Evolutionary conservation across 208 protist species (phyloP).

Genomic region (Wallacemonas sp.): DNA sequence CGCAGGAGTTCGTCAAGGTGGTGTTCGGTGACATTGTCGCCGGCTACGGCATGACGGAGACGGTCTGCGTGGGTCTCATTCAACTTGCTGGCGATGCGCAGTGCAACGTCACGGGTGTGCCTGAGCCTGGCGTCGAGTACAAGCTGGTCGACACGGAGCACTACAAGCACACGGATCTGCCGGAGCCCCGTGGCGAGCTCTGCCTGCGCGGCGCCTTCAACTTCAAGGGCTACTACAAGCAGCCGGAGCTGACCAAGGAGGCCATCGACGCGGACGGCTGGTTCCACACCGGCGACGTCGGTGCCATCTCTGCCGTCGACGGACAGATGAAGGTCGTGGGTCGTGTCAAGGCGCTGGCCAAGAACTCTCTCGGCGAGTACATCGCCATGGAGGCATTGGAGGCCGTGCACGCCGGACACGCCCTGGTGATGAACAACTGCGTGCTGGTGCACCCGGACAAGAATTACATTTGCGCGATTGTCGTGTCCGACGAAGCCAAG

Average conservation of each 20-base stretch:
- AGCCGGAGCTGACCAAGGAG: conserved; percentile 83
- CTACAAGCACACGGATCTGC: conserved; percentile 50
- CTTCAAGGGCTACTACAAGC: conserved; percentile 91
- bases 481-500: conserved; percentile 44
- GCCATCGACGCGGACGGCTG: conserved; percentile 80
- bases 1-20: conserved; percentile 68
- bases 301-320: conserved; percentile 38
- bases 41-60: conserved; percentile 84
- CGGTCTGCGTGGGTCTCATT: conserved; percentile 42
- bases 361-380: conserved; percentile 92
- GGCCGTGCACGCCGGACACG: conserved; percentile 59
- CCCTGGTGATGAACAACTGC: conserved; percentile 67
- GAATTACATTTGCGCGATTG: conserved; percentile 53
- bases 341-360: conserved; percentile 90
- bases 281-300: conserved; percentile 91
- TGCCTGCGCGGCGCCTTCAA: conserved; percentile 77
- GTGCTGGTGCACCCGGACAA: conserved; percentile 31
- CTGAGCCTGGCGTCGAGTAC: conserved; percentile 57
- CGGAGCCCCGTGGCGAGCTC: conserved; percentile 81
- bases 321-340: conserved; percentile 78
- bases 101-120: conserved; percentile 38
- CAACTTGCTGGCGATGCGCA: conserved; percentile 37
- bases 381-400: conserved; percentile 86
- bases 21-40: conserved; percentile 54
- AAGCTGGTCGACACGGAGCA: conserved; percentile 81